Conservation (phyloP, 257 asterid genomes). For the Paraleonurus japonicus region DNA sequence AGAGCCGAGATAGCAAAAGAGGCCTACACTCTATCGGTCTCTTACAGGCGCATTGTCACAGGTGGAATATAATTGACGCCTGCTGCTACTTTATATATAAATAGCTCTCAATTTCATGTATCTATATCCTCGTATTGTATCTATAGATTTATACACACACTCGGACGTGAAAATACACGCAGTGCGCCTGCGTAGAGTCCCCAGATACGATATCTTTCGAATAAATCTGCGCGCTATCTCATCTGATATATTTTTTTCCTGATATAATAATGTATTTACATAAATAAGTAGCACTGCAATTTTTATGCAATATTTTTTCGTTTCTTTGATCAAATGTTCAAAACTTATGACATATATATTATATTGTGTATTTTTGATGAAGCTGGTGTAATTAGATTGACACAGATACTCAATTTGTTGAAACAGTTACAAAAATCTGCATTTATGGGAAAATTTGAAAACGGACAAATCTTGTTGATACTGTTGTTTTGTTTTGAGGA, state of each 20-base stretch:
- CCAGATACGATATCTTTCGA: background rate
- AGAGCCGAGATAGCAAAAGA: conserved; percentile 19
- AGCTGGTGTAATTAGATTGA: background rate
- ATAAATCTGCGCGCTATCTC: background rate
- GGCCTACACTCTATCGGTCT: conserved; percentile 34
- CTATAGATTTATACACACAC: conserved; percentile 25
- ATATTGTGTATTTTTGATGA: background rate
- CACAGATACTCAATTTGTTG: background rate
- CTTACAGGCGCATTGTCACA: conserved; percentile 30
- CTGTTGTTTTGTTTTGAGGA: background rate
- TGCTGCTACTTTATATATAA: conserved; percentile 19
- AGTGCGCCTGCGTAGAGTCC: too few relatives aligned
- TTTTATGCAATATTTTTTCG: background rate
- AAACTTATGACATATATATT: background rate
- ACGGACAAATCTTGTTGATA: background rate
- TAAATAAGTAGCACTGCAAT: too few relatives aligned
- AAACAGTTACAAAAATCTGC: background rate
- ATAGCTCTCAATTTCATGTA: conserved; percentile 11
- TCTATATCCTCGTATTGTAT: background rate
- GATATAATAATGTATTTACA: too few relatives aligned
- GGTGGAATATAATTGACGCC: conserved; percentile 26
- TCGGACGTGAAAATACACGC: conserved; percentile 20
- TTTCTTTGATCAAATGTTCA: background rate
- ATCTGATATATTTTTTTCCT: background rate
- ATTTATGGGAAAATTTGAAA: background rate